A percentile compares a stretch with the other conserved stretches of the same genome.
Conservation (phyloP, 2,329 filamentous ascomycete genomes). For the Colletotrichum noveboracense region DNA sequence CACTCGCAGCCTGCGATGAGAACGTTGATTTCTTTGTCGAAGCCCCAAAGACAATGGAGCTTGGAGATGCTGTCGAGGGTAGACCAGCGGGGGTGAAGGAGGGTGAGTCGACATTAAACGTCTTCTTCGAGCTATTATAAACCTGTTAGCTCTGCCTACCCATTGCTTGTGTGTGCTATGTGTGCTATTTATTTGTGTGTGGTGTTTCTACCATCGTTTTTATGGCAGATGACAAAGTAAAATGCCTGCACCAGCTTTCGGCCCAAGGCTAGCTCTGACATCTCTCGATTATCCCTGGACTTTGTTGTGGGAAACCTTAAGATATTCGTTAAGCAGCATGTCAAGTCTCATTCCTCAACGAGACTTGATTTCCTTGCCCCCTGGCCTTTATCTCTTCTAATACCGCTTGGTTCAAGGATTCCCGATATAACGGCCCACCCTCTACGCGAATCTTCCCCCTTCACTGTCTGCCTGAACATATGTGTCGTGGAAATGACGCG, state of each 20-base stretch:
- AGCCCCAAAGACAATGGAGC: slow-evolving; percentile 36
- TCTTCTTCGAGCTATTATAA: slow-evolving; percentile 64
- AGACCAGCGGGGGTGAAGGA: slow-evolving; percentile 80
- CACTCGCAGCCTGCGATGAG: slow-evolving; percentile 88
- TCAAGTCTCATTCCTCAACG: background rate
- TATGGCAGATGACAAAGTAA: background rate
- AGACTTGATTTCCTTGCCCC: background rate
- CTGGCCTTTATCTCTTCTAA: background rate
- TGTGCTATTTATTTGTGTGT: background rate
- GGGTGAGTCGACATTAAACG: slow-evolving; percentile 93
- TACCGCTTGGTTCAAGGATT: background rate
- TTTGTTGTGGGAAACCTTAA: background rate
- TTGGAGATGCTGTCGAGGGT: slow-evolving; percentile 23
- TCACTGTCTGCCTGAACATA: background rate
- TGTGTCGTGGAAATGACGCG: background rate
- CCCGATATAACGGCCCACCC: background rate
- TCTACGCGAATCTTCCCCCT: background rate
- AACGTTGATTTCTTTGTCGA: slow-evolving; percentile 75
- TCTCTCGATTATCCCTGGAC: background rate
- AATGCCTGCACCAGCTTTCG: background rate
- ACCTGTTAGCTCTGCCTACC: slow-evolving; percentile 2
- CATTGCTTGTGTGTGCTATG: background rate
- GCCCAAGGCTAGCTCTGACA: background rate
- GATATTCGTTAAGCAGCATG: background rate
- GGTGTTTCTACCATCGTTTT: background rate